Evolutionary conservation across 2,329 filamentous ascomycete species (phyloP).

Genomic region (Alternaria viburni): DNA sequence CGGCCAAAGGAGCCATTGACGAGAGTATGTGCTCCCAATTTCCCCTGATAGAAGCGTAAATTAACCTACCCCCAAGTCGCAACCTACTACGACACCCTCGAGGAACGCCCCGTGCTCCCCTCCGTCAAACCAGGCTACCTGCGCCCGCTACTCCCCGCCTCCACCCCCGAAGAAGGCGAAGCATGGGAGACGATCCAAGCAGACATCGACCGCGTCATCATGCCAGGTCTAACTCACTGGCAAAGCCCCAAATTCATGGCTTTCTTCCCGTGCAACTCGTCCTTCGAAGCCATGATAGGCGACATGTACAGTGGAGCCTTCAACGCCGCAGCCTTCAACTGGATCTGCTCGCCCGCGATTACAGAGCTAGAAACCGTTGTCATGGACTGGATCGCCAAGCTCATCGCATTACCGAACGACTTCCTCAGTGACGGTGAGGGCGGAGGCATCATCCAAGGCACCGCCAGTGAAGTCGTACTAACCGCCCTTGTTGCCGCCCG

Average conservation of each 20-base stretch:
- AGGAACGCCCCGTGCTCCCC: slow-evolving; percentile 74
- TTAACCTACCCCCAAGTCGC: slow-evolving; percentile 66
- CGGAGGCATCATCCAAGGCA: slow-evolving; percentile 94
- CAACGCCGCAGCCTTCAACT: slow-evolving; percentile 93
- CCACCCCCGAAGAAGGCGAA: slow-evolving; percentile 70
- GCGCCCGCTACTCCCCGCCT: slow-evolving; percentile 73
- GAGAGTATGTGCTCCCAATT: slow-evolving; percentile 65
- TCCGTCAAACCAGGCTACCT: slow-evolving; percentile 86
- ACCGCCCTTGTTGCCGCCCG: slow-evolving; percentile 87
- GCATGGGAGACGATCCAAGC: slow-evolving; percentile 79
- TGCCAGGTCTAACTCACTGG: slow-evolving; percentile 95
- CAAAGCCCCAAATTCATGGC: slow-evolving; percentile 92
- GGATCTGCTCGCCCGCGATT: slow-evolving; percentile 90
- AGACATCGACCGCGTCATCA: slow-evolving; percentile 84
- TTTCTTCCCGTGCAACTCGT: slow-evolving; percentile 85
- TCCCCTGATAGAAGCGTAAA: not conserved
- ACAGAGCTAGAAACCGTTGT: slow-evolving; percentile 94
- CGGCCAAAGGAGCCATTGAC: slow-evolving; percentile 79
- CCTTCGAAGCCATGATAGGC: slow-evolving; percentile 84
- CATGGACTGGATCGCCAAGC: slow-evolving; percentile 86
- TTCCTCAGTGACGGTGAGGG: slow-evolving; percentile 78
- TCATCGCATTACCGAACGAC: slow-evolving; percentile 73
- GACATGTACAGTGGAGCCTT: slow-evolving; percentile 92
- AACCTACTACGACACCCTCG: slow-evolving; percentile 79
- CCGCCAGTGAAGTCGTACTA: slow-evolving; percentile 84